Conservation (phyloP, 495 filamentous ascomycete species). For the Aspergillus nanangensis region DNA sequence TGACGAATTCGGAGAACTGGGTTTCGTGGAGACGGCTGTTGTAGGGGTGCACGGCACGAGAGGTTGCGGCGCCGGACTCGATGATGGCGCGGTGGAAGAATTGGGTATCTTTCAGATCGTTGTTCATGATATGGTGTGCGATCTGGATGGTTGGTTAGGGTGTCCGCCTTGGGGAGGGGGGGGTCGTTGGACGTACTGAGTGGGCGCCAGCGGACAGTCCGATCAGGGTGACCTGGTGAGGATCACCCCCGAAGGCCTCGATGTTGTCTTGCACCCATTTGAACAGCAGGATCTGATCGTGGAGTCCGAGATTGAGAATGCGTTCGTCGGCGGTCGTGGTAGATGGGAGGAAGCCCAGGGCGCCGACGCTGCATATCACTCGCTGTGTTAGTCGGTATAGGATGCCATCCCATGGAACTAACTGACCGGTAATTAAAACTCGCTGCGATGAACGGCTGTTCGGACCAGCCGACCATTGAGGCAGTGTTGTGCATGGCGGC, state of each 20-base stretch:
- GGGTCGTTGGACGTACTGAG: slow-evolving; percentile 46
- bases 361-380: slow-evolving; percentile 35
- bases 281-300: slow-evolving; percentile 55
- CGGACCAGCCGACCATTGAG: slow-evolving; percentile 53
- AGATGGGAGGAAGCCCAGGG: slow-evolving; percentile 59
- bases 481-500: slow-evolving; percentile 34
- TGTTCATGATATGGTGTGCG: slow-evolving; percentile 60
- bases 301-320: slow-evolving; percentile 57
- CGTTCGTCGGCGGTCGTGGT: slow-evolving; percentile 46
- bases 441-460: slow-evolving; percentile 50
- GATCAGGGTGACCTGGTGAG: slow-evolving; percentile 58
- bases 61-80: slow-evolving; percentile 58
- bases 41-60: slow-evolving; percentile 54
- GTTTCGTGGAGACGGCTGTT: slow-evolving; percentile 52
- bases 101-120: slow-evolving; percentile 21
- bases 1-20: slow-evolving; percentile 57
- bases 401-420: background rate
- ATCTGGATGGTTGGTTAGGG: slow-evolving; percentile 36
- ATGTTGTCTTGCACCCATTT: slow-evolving; percentile 61
- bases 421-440: slow-evolving; percentile 50
- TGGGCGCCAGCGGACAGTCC: slow-evolving; percentile 61
- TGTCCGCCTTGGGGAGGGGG: background rate
- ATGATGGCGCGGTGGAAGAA: slow-evolving; percentile 61
- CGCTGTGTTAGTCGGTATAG: background rate
- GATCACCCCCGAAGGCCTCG: slow-evolving; percentile 54